Conservation (phyloP, 192 early-diverging fungal genomes). For the Funneliformis mosseae region DNA sequence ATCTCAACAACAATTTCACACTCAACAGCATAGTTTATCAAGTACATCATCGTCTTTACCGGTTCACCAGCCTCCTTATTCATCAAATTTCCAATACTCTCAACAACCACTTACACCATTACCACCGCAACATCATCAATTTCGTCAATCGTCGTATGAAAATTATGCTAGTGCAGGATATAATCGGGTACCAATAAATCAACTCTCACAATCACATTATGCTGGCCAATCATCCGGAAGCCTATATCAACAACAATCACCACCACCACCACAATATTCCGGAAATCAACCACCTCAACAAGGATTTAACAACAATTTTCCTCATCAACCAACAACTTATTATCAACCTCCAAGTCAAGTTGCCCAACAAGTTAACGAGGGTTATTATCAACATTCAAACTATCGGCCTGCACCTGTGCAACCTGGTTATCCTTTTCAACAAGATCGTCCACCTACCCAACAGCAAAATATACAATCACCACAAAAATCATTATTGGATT, state of each 20-base stretch:
- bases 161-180: neutral
- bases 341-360: neutral
- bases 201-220: neutral
- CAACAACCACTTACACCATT: neutral
- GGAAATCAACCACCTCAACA: neutral
- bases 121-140: neutral
- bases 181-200: neutral
- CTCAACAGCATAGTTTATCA: neutral
- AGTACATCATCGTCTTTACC: neutral
- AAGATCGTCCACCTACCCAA: neutral
- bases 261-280: neutral
- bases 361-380: neutral
- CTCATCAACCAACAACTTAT: neutral
- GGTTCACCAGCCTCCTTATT: neutral
- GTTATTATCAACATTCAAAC: neutral
- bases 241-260: neutral
- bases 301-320: no score
- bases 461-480: neutral
- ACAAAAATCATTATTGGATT: neutral
- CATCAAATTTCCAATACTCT: neutral
- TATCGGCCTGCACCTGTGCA: no score
- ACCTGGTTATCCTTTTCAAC: neutral
- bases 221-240: neutral
- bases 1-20: conserved; percentile 9
- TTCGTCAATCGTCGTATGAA: neutral